Percentiles rank a stretch among this genome's conserved stretches.
These are phyloP conservation scores for Oryza meyeriana DNA, from an alignment of 176 grass and related monocot genomes.

Conservation along the genomic window DNA sequence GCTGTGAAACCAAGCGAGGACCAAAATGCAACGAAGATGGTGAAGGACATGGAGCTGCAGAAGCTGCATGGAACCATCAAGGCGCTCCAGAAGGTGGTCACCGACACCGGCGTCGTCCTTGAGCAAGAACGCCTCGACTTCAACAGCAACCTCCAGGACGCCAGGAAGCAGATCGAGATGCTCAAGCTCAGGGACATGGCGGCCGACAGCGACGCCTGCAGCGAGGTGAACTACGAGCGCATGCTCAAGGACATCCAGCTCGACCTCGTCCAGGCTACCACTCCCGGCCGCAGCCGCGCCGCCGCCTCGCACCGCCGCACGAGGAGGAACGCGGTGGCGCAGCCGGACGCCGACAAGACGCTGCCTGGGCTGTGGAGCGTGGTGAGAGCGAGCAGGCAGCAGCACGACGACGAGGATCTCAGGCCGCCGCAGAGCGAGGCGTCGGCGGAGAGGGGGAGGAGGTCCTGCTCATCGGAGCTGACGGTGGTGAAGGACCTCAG, in stretches of 20 bases:
- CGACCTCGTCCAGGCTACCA: conserved; percentile 50
- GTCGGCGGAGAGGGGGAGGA: conserved; percentile 25
- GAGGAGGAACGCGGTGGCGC: conserved; percentile 19
- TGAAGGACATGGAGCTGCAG: conserved; percentile 65
- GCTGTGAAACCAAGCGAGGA: conserved; percentile 39
- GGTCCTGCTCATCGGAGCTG: conserved; percentile 26
- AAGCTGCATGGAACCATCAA: conserved; percentile 71
- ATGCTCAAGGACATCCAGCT: conserved; percentile 94
- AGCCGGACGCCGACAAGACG: conserved; percentile 37
- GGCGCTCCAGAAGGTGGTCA: conserved; percentile 71
- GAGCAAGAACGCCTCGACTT: conserved; percentile 83
- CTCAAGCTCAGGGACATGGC: conserved; percentile 67
- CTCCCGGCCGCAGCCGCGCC: conserved; percentile 37
- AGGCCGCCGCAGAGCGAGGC: conserved; percentile 35
- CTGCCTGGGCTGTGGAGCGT: conserved; percentile 46
- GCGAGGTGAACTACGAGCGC: conserved; percentile 52
- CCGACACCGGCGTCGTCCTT: conserved; percentile 61
- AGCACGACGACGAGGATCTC: conserved; percentile 22
- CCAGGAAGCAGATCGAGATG: conserved; percentile 76
- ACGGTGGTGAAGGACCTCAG: conserved; percentile 75
- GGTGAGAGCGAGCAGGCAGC: conserved; percentile 29
- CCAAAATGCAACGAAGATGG: conserved; percentile 33
- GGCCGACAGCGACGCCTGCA: conserved; percentile 44
- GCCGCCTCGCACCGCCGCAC: conserved; percentile 27
- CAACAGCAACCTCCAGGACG: conserved; percentile 54